A percentile compares a stretch with the other conserved stretches of the same genome.
Conservation (phyloP, 1,284 basidiomycete species). For the Pisolithus thermaeus region DNA sequence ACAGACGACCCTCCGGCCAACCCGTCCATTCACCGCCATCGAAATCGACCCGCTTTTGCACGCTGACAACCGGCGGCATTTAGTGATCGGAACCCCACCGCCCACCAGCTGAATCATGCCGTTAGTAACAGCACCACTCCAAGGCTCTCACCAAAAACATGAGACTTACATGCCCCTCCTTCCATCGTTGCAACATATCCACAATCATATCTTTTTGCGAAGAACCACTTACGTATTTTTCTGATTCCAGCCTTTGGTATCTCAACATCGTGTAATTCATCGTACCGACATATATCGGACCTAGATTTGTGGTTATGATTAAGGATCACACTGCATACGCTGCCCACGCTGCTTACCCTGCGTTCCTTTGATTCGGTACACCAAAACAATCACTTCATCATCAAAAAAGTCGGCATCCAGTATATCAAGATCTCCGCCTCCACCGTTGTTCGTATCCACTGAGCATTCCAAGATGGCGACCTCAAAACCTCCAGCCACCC, state of each 20-base stretch:
- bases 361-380: constrained; percentile 39
- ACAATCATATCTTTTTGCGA: constrained; percentile 59
- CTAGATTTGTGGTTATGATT: constrained; percentile 32
- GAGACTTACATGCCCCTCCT: constrained; percentile 45
- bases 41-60: constrained; percentile 45
- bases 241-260: constrained; percentile 46
- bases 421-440: constrained; percentile 39
- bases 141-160: constrained; percentile 30
- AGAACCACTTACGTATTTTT: constrained; percentile 45
- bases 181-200: constrained; percentile 48
- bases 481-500: constrained; percentile 34
- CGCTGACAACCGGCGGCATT: constrained; percentile 49
- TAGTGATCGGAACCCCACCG: constrained; percentile 47
- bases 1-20: constrained; percentile 67
- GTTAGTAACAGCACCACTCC: constrained; percentile 29
- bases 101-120: constrained; percentile 41
- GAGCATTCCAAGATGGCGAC: constrained; percentile 49
- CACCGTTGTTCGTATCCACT: constrained; percentile 32
- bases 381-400: constrained; percentile 57
- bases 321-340: constrained; percentile 14
- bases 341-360: constrained; percentile 40
- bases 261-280: constrained; percentile 52
- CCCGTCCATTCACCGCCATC: constrained; percentile 68
- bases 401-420: constrained; percentile 73
- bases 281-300: constrained; percentile 50